These are phyloP conservation scores for Chaetomium sp. DNA, from an alignment of 2,329 filamentous ascomycete genomes.

Conservation along the genomic window DNA sequence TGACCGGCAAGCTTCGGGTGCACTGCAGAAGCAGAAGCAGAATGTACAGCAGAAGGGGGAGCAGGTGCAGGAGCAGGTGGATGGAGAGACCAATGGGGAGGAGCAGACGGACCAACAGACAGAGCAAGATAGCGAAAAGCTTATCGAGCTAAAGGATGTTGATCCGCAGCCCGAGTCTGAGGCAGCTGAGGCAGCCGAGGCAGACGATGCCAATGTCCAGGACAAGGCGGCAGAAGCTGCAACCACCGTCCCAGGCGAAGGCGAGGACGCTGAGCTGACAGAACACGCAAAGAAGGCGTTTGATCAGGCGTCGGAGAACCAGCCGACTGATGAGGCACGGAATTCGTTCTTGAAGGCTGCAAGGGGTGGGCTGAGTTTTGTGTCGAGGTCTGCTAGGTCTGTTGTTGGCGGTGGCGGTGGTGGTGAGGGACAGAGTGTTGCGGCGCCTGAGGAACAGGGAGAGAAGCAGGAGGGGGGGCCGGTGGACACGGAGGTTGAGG, in stretches of 20 bases:
- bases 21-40: constrained; percentile 7
- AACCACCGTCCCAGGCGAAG: neutral
- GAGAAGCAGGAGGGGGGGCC: neutral
- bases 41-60: constrained; percentile 1
- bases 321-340: constrained; percentile 19
- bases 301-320: constrained; percentile 20
- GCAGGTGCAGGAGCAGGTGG: constrained; percentile 23
- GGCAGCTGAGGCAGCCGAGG: constrained; percentile 19
- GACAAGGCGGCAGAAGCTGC: neutral
- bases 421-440: too few species aligned
- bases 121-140: constrained; percentile 16
- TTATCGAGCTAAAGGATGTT: constrained; percentile 22
- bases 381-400: too few species aligned
- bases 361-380: neutral
- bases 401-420: too few species aligned
- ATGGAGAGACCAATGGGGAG: constrained; percentile 6
- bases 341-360: constrained; percentile 19
- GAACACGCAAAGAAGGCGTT: constrained; percentile 21
- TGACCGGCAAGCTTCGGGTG: neutral
- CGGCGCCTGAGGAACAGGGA: neutral
- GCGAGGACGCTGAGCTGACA: constrained; percentile 12
- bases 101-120: constrained; percentile 2
- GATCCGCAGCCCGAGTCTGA: constrained; percentile 27
- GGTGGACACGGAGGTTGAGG: neutral
- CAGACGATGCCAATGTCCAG: constrained; percentile 16